Percentiles rank a stretch among this genome's conserved stretches.
These are phyloP conservation scores for Microcyclosporella mali DNA, from an alignment of 2,329 filamentous ascomycete species.

Conservation along the genomic window DNA sequence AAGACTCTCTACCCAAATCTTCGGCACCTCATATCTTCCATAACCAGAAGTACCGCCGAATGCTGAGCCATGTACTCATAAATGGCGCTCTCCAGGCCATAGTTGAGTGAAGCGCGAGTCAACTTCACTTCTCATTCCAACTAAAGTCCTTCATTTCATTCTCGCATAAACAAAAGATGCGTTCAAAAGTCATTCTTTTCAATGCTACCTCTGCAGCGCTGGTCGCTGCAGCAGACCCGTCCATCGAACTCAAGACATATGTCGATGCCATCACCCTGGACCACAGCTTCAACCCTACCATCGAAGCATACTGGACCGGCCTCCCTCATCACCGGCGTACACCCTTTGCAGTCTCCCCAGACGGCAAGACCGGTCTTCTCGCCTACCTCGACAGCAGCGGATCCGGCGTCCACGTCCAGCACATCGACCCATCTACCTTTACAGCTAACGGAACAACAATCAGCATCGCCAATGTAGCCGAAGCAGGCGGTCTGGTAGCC, in stretches of 20 bases:
- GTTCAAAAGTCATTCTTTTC: conserved; percentile 12
- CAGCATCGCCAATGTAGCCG: conserved; percentile 50
- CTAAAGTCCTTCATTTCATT: conserved; percentile 8
- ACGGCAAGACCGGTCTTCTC: conserved; percentile 54
- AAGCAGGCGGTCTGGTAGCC: conserved; percentile 56
- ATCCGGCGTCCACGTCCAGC: conserved; percentile 52
- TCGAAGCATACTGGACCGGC: conserved; percentile 56
- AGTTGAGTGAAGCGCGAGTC: background rate
- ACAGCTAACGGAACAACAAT: conserved; percentile 47
- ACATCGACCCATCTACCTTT: conserved; percentile 51
- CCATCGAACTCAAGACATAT: conserved; percentile 39
- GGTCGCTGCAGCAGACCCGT: conserved; percentile 32
- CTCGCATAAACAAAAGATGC: conserved; percentile 9
- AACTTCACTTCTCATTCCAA: conserved; percentile 1
- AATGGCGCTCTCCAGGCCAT: too few relatives aligned
- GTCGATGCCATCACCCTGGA: conserved; percentile 44
- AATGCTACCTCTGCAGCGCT: conserved; percentile 26
- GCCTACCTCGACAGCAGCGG: conserved; percentile 55
- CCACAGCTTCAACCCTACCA: conserved; percentile 51
- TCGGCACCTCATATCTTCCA: background rate
- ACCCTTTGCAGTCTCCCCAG: conserved; percentile 56
- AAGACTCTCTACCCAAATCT: background rate
- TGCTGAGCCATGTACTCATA: background rate
- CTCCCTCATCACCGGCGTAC: conserved; percentile 57
- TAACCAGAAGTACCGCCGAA: background rate